Evolutionary conservation across 192 early-diverging fungal species (phyloP), one percentile per base, ranked within the genome.

Genomic region (Backusella luteola): DNA sequence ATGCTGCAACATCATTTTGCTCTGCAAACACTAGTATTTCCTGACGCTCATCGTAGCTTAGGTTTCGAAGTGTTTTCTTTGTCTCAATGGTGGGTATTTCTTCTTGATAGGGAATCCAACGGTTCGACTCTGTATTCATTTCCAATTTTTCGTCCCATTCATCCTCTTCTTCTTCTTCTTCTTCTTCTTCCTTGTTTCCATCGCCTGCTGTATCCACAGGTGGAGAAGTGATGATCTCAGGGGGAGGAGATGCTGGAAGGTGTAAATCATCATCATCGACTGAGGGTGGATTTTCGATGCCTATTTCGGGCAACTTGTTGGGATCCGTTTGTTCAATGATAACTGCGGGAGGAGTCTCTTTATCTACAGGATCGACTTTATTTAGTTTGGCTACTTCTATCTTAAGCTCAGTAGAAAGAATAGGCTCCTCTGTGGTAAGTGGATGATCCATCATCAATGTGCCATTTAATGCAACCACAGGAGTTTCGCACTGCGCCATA

Each of bases 21-120:
- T 83, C 75, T 38, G 69, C 26, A 42, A 79, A 79, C 0, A 79
- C 63, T 3, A 83, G 34, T 17, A 79, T 38, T 17, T 59, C 44
- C 11, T 63, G 56, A 63, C 56, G 56, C n/a, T 66, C 69, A 8
- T 56, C 71, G 14, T 34, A 74, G 1, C 3, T 12, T 67, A 34
- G 35, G 21, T 34, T 36, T 29, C 29, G 21, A 34, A 17, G 49
- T 21, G 53, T 26, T n/a, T 14, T 67, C 52, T 76, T 75, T 23
- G 42, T 56, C 46, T 71, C 56, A 29, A 15, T 34, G 21, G 36
- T 19, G 0, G 70, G 42, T 34, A 29, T 69, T 34, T 73, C 71
- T 26, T 42, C 63, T 8, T 74, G 66, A 29, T 69, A 66, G 9
- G 71, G 46, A 26, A 78, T 72, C 26, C 15, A 59, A 63, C 73